phyloP scores from a whole-genome alignment of 202 grass and related monocot genomes.

The Zizania palustris region DNA sequence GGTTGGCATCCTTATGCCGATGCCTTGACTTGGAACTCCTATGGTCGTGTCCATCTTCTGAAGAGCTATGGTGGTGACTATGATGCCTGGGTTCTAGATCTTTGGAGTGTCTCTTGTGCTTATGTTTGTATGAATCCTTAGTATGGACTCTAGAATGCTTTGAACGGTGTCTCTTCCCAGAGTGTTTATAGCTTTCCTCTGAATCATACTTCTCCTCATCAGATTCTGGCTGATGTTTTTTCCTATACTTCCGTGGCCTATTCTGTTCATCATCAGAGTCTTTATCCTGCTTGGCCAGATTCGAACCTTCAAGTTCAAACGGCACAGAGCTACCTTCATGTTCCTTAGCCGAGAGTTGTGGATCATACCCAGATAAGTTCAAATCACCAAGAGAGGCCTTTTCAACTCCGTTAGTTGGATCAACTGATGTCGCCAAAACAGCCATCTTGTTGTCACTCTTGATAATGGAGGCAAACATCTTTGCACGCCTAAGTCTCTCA shows the following conservation, averaged over 20 bases:
- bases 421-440: constrained; percentile 47
- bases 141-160: constrained; percentile 54
- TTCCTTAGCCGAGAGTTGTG: constrained; percentile 45
- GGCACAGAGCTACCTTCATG: constrained; percentile 64
- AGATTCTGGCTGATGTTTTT: constrained; percentile 44
- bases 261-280: constrained; percentile 49
- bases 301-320: constrained; percentile 42
- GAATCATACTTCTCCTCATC: constrained; percentile 47
- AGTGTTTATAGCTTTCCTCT: constrained; percentile 48
- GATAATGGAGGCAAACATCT: constrained; percentile 89
- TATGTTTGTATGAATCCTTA: constrained; percentile 55
- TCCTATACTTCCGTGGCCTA: constrained; percentile 52
- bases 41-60: constrained; percentile 55
- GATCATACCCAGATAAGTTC: constrained; percentile 30
- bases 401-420: constrained; percentile 39
- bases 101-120: constrained; percentile 51
- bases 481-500: constrained; percentile 91
- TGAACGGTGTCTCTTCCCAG: constrained; percentile 57
- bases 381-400: constrained; percentile 44
- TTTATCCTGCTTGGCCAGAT: constrained; percentile 45
- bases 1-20: constrained; percentile 33
- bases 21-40: constrained; percentile 49
- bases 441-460: constrained; percentile 50
- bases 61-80: constrained; percentile 50
- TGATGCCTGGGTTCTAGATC: constrained; percentile 37